A percentile compares a stretch with the other conserved stretches of the same genome.
Conservation (phyloP, 805 yeast genomes). For the Debaryomyces prosopidis region DNA sequence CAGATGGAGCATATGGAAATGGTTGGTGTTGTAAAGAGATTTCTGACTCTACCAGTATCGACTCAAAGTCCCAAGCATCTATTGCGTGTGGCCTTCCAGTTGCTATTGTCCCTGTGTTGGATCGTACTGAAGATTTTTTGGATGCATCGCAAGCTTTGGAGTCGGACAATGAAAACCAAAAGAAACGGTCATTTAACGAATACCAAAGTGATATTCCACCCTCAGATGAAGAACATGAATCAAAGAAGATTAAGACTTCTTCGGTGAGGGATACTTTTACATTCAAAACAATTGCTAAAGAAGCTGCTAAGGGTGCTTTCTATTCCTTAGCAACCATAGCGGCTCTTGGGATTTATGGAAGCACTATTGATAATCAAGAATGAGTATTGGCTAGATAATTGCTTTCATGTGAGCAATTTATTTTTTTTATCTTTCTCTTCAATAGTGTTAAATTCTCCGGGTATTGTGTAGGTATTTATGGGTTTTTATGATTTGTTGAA, state of each 20-base stretch:
- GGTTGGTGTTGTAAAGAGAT: background rate
- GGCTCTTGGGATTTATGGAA: constrained; percentile 39
- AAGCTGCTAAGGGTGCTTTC: constrained; percentile 30
- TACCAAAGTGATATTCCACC: constrained; percentile 1
- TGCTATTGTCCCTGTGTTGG: no score
- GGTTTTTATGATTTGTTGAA: background rate
- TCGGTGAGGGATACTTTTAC: constrained; percentile 1
- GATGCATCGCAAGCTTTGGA: background rate
- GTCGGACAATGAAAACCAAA: background rate
- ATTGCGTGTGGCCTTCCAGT: no score
- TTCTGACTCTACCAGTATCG: no score
- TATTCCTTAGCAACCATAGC: constrained; percentile 32
- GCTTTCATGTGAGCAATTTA: background rate
- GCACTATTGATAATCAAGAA: constrained; percentile 12
- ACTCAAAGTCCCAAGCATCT: no score
- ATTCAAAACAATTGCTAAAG: constrained; percentile 23
- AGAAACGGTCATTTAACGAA: constrained; percentile 5
- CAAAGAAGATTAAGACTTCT: constrained; percentile 12
- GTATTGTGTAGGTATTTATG: background rate
- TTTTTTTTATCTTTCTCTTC: background rate
- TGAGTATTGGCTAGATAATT: background rate
- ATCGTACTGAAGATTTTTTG: no score
- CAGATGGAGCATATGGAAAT: background rate
- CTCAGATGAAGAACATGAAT: constrained; percentile 2
- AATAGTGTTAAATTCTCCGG: background rate